phyloP scores from a whole-genome alignment of 2,329 filamentous ascomycete genomes.

The Calonectria hongkongensis region DNA sequence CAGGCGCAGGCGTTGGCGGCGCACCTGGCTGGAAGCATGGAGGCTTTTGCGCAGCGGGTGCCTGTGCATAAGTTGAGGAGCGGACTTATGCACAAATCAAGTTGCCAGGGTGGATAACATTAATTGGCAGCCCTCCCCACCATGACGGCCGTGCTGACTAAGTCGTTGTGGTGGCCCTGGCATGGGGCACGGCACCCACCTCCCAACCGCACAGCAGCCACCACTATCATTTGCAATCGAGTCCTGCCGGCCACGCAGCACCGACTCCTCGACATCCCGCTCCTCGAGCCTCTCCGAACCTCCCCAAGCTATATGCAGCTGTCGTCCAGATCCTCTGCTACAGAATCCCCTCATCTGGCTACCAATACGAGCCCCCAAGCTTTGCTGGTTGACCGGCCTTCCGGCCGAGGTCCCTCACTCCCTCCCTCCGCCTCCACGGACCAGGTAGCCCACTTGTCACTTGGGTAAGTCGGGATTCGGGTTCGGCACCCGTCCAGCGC shows the following conservation, averaged over 20 bases:
- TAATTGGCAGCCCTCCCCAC: slow-evolving; percentile 25
- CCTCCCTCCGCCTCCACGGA: slow-evolving; percentile 42
- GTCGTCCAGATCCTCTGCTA: slow-evolving; percentile 13
- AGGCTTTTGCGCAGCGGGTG: slow-evolving; percentile 22
- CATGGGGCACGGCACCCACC: slow-evolving; percentile 33
- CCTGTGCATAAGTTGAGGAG: slow-evolving; percentile 16
- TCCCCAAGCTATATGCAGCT: slow-evolving; percentile 31
- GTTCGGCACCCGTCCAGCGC: slow-evolving; percentile 36
- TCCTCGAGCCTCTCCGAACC: slow-evolving; percentile 9
- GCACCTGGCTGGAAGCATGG: slow-evolving; percentile 4
- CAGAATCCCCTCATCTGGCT: slow-evolving; percentile 29
- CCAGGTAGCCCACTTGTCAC: slow-evolving; percentile 47
- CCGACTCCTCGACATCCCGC: slow-evolving; percentile 21
- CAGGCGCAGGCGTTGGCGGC: slow-evolving; percentile 19
- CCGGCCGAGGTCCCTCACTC: slow-evolving; percentile 44
- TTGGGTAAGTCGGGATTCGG: slow-evolving; percentile 53
- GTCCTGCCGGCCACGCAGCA: slow-evolving; percentile 34
- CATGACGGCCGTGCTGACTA: slow-evolving; percentile 36
- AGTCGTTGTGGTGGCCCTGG: slow-evolving; percentile 36
- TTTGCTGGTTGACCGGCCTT: slow-evolving; percentile 28
- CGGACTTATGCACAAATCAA: slow-evolving; percentile 15
- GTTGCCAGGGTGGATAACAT: slow-evolving; percentile 24
- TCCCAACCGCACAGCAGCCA: slow-evolving; percentile 42
- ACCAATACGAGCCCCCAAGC: slow-evolving; percentile 35
- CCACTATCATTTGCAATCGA: slow-evolving; percentile 43